Evolutionary conservation across 768 basidiomycete genomes (phyloP).

Genomic region (Clathrus columnatus): DNA sequence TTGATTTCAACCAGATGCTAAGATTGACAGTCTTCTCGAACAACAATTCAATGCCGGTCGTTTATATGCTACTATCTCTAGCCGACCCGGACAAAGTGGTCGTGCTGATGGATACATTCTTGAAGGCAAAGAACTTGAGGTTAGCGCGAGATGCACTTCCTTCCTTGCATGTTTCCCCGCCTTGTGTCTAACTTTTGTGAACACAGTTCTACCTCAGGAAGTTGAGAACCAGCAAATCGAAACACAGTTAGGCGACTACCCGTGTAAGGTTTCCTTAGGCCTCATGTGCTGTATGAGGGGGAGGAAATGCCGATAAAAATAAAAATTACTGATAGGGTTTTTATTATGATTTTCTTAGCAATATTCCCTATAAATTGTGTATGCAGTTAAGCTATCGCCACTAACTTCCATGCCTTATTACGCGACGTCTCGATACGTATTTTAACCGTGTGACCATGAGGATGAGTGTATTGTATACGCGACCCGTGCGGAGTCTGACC

Average conservation of each 20-base stretch:
- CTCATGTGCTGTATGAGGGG: background rate
- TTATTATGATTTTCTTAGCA: slow-evolving; percentile 3
- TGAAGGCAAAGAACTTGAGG: slow-evolving; percentile 98
- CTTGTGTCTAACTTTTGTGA: slow-evolving; percentile 17
- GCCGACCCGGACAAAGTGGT: slow-evolving; percentile 94
- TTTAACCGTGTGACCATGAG: slow-evolving; percentile 2
- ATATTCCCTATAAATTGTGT: slow-evolving; percentile 6
- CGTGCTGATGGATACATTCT: slow-evolving; percentile 96
- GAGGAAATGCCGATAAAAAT: background rate
- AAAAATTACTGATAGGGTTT: slow-evolving; percentile 4
- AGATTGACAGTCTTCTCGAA: slow-evolving; percentile 86
- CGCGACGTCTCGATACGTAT: background rate
- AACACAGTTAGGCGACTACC: slow-evolving; percentile 40
- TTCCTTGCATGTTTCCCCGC: background rate
- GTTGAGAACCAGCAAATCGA: slow-evolving; percentile 88
- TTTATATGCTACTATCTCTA: slow-evolving; percentile 87
- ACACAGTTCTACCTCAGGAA: slow-evolving; percentile 89
- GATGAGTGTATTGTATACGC: background rate
- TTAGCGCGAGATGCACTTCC: slow-evolving; percentile 28
- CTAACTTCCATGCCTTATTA: slow-evolving; percentile 4
- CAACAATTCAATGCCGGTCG: slow-evolving; percentile 89
- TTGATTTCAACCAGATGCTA: slow-evolving; percentile 49
- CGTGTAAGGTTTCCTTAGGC: background rate
- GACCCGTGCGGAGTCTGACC: background rate
- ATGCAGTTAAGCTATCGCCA: slow-evolving; percentile 5